These are phyloP conservation scores for Pseudogymnoascus sp. DNA, from an alignment of 2,329 filamentous ascomycete species.

Conservation along the genomic window DNA sequence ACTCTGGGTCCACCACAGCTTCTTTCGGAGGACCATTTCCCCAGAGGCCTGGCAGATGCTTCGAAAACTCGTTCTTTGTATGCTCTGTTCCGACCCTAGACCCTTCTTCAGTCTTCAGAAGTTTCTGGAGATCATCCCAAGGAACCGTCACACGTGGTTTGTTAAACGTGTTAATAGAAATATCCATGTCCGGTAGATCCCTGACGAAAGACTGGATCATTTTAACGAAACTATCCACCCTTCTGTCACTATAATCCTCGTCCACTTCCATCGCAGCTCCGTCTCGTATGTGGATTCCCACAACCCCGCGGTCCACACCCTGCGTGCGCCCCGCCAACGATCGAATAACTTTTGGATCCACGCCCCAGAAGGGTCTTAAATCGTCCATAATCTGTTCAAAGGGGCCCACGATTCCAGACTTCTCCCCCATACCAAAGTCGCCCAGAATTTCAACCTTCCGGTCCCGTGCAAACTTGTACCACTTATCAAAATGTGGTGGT, in stretches of 20 bases:
- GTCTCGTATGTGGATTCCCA: conserved; percentile 26
- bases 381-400: conserved; percentile 56
- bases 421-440: conserved; percentile 36
- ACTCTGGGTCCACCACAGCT: conserved; percentile 18
- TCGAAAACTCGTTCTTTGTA: conserved; percentile 29
- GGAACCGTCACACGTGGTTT: conserved; percentile 56
- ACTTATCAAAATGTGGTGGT: conserved; percentile 56
- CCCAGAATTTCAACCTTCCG: conserved; percentile 51
- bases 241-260: no score
- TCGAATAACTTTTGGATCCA: conserved; percentile 29
- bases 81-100: not conserved
- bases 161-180: conserved; percentile 59
- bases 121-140: conserved; percentile 46
- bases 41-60: conserved; percentile 32
- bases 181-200: conserved; percentile 56
- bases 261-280: conserved; percentile 29
- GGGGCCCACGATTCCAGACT: not conserved
- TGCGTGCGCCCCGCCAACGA: conserved; percentile 38
- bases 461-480: conserved; percentile 48
- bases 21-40: conserved; percentile 15
- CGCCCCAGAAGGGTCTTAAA: conserved; percentile 52
- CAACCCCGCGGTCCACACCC: conserved; percentile 18
- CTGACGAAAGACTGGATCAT: conserved; percentile 38
- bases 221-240: conserved; percentile 22
- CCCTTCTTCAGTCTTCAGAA: conserved; percentile 42